Evolutionary conservation across 2,329 filamentous ascomycete genomes (phyloP).

Genomic region (Lasiodiplodia theobromae): DNA sequence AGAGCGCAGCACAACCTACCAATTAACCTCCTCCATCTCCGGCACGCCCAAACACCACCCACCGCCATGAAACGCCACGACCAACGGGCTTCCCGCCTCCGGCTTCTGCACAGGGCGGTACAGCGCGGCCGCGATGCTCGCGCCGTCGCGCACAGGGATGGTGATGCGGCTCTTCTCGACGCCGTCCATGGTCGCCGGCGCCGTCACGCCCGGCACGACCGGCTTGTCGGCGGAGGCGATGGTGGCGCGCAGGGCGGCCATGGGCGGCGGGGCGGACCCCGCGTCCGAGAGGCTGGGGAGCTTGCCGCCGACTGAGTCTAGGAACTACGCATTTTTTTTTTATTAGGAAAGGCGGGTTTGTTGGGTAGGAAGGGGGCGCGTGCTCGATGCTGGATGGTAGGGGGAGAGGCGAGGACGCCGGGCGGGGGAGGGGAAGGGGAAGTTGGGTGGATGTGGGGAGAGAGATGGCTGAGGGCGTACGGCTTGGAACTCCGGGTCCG

Average conservation of each 20-base stretch:
- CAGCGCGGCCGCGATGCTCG: conserved; percentile 1
- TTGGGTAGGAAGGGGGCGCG: background rate
- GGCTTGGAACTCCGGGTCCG: conserved; percentile 11
- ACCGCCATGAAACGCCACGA: conserved; percentile 36
- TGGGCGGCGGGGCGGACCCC: background rate
- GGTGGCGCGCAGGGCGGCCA: background rate
- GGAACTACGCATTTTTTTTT: background rate
- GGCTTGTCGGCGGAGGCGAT: background rate
- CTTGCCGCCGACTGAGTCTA: background rate
- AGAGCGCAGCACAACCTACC: conserved; percentile 1
- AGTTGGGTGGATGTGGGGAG: background rate
- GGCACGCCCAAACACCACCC: conserved; percentile 34
- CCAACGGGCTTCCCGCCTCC: conserved; percentile 28
- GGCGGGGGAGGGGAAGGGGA: background rate
- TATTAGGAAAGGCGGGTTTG: background rate
- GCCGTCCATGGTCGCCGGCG: conserved; percentile 4
- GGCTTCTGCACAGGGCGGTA: conserved; percentile 5
- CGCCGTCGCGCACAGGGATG: conserved; percentile 21
- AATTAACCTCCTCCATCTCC: conserved; percentile 30
- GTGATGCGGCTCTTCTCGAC: conserved; percentile 3
- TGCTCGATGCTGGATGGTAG: background rate
- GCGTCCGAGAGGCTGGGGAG: background rate
- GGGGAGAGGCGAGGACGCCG: background rate
- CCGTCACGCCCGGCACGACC: background rate
- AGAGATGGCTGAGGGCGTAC: background rate